These are phyloP conservation scores for Thermothelomyces thermophilus DNA, from an alignment of 2,329 filamentous ascomycete species.

Conservation along the genomic window DNA sequence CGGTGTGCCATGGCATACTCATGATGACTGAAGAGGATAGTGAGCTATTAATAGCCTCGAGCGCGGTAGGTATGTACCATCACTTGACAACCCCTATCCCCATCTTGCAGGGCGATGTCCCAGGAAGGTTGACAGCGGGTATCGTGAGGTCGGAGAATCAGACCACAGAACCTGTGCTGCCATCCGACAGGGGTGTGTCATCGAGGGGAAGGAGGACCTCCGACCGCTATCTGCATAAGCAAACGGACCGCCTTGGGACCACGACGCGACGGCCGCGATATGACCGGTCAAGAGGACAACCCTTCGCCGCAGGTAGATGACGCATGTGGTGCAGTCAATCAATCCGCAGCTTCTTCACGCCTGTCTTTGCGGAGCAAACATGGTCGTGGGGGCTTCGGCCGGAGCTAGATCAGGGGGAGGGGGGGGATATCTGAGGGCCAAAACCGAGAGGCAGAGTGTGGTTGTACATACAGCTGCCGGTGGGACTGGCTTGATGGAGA, in stretches of 20 bases:
- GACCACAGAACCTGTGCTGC: not conserved
- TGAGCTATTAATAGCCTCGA: too few relatives aligned
- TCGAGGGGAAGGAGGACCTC: too few relatives aligned
- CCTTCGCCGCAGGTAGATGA: constrained; percentile 4
- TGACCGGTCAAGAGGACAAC: not conserved
- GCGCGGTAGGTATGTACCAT: not conserved
- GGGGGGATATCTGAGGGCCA: not conserved
- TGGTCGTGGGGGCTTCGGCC: constrained; percentile 11
- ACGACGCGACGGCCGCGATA: not conserved
- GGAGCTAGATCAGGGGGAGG: not conserved
- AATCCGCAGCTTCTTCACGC: not conserved
- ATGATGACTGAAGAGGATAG: too few relatives aligned
- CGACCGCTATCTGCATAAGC: constrained; percentile 9
- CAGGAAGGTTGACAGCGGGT: constrained; percentile 6
- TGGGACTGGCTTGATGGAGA: not conserved
- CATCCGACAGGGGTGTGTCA: not conserved
- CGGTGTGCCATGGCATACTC: not conserved
- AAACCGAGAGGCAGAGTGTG: constrained; percentile 7
- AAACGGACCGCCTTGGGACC: constrained; percentile 1
- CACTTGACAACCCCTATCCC: constrained; percentile 2
- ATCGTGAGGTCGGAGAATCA: not conserved
- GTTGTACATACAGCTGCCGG: constrained; percentile 8
- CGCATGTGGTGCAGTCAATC: constrained; percentile 1
- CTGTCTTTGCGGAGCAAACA: not conserved
- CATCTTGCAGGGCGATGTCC: constrained; percentile 7